These are phyloP conservation scores for Saccharomycopsis sp. DNA, from an alignment of 805 yeast genomes.

Conservation along the genomic window DNA sequence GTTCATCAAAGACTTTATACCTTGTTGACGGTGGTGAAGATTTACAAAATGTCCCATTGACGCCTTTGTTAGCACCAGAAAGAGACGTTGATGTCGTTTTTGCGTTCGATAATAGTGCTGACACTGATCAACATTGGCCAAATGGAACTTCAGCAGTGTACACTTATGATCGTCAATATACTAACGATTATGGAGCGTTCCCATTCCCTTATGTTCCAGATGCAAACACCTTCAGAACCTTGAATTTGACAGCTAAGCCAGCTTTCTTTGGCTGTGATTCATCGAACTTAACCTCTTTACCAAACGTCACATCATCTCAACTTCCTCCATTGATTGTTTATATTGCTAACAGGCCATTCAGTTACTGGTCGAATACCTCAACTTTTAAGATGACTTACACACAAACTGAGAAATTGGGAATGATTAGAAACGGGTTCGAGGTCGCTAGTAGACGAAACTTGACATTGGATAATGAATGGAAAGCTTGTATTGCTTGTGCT, in stretches of 20 bases:
- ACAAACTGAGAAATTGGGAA: slow-evolving; percentile 45
- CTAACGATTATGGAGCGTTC: slow-evolving; percentile 47
- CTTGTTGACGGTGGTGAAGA: slow-evolving; percentile 73
- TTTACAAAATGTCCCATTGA: slow-evolving; percentile 50
- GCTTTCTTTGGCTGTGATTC: slow-evolving; percentile 81
- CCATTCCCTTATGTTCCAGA: slow-evolving; percentile 75
- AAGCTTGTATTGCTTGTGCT: slow-evolving; percentile 77
- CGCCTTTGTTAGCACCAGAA: slow-evolving; percentile 52
- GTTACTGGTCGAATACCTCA: slow-evolving; percentile 60
- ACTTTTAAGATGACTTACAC: slow-evolving; percentile 60
- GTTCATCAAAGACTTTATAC: slow-evolving; percentile 36
- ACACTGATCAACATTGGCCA: slow-evolving; percentile 33
- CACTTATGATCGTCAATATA: slow-evolving; percentile 20
- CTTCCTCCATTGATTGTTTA: background rate
- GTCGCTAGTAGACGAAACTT: slow-evolving; percentile 57
- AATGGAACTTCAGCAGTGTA: slow-evolving; percentile 13
- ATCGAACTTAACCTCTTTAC: slow-evolving; percentile 48
- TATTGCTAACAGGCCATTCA: slow-evolving; percentile 40
- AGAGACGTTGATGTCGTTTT: slow-evolving; percentile 55
- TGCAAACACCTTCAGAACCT: slow-evolving; percentile 46
- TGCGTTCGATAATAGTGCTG: slow-evolving; percentile 63
- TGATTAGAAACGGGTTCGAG: slow-evolving; percentile 72
- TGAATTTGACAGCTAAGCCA: slow-evolving; percentile 61
- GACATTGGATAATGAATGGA: slow-evolving; percentile 63
- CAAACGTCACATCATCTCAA: slow-evolving; percentile 24